phyloP scores from a whole-genome alignment of 148 eudicot genomes.

The Rhododendron henanense region DNA sequence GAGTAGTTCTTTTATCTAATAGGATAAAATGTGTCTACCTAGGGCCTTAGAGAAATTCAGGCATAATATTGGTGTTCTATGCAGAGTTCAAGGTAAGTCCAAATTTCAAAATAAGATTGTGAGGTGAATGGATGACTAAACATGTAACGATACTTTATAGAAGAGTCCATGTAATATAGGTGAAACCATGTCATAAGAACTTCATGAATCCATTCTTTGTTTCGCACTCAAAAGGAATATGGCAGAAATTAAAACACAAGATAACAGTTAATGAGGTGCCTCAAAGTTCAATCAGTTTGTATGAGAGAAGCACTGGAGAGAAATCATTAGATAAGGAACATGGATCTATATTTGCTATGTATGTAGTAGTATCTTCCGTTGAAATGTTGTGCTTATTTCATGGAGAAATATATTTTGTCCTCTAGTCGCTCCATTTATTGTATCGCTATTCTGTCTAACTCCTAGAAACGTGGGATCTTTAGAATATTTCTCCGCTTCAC shows the following conservation, averaged over 20 bases:
- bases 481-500: background rate
- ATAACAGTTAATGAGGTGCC: background rate
- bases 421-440: conserved; percentile 7
- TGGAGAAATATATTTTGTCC: background rate
- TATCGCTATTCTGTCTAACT: background rate
- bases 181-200: background rate
- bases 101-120: background rate
- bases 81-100: background rate
- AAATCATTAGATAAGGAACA: background rate
- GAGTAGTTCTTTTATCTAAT: background rate
- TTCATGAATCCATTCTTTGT: background rate
- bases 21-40: background rate
- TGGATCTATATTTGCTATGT: background rate
- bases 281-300: background rate
- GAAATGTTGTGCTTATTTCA: background rate
- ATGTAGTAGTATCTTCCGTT: background rate
- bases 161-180: background rate
- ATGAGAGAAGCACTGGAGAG: background rate
- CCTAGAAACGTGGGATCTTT: background rate
- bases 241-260: background rate
- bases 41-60: background rate
- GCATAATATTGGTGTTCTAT: background rate
- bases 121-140: background rate
- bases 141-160: background rate
- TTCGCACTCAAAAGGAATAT: background rate